Evolutionary conservation across 1,139 yeast species (phyloP), one percentile per base, ranked within the genome.

Genomic region (Kodamaea derodonti): DNA sequence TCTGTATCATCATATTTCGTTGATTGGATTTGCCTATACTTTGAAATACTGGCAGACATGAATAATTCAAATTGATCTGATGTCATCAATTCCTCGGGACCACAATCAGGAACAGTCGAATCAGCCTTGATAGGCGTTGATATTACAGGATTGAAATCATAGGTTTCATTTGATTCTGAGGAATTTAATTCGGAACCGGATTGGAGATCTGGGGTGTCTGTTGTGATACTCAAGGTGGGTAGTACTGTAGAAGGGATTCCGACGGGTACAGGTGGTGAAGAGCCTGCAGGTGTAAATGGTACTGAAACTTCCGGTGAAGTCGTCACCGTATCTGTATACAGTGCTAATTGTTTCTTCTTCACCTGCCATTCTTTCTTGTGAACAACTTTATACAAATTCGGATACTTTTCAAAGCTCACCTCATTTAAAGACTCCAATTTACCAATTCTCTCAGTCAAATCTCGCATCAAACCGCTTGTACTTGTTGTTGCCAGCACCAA

Each of bases 61-160:
- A 68, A 66, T 15, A 38, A 30, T 38, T 66, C 74, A 38, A 67
- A 66, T 12, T 54, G 54, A 6, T 50, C 54, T 4, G 56, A 51
- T 29, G 50, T 50, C 56, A 56, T 49, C 6, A 34, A 30, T 4
- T 31, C 34, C 11, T 29, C 30, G 6, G 28, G 28, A 14, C 12
- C 9, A 14, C 9, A 25, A 13, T 11, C 17, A 13, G 15, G 15
- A 13, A 9, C 28, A 25, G 11, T 12, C 6, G 17, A 4, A 6
- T 12, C 15, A 9, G 6, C 28, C 6, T 25, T 25, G 7, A 25
- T 12, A 6, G 28, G 28, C 9, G 28, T 25, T 5, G 26, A n/a
- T 13, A 24, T 5, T 11, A 24, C n/a, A 13, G 12, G 28, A 14
- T 25, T 25, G 11, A 25, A 14, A 9, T 25, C 28, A 11, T 25